phyloP scores from a whole-genome alignment of 169 alveolate species.

The Plasmodium cynomolgi region DNA sequence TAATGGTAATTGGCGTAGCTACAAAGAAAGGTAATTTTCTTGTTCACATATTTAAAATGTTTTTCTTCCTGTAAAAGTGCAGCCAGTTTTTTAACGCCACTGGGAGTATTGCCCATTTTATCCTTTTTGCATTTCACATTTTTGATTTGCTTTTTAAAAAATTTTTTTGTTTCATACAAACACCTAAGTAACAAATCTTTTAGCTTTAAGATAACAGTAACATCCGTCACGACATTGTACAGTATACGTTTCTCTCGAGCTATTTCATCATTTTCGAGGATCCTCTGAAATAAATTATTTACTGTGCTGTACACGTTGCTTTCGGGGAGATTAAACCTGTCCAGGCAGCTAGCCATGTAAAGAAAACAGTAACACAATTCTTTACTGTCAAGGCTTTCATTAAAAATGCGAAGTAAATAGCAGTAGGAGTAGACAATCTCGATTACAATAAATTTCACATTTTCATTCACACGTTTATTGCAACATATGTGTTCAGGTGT shows the following conservation, averaged over 20 bases:
- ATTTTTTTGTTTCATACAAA: constrained; percentile 46
- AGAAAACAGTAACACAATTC: constrained; percentile 43
- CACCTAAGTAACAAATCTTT: constrained; percentile 54
- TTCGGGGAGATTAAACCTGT: constrained; percentile 46
- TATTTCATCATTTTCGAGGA: constrained; percentile 60
- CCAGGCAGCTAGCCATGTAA: constrained; percentile 20
- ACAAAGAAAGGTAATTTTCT: constrained; percentile 51
- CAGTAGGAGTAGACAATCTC: constrained; percentile 59
- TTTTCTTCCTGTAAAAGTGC: constrained; percentile 38
- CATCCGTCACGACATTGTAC: constrained; percentile 62
- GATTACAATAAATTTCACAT: constrained; percentile 39
- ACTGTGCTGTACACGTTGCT: constrained; percentile 27
- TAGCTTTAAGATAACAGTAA: constrained; percentile 20
- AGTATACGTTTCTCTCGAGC: constrained; percentile 52
- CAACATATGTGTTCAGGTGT: constrained; percentile 72
- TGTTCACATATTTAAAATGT: constrained; percentile 34
- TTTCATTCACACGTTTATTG: constrained; percentile 7
- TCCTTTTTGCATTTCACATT: constrained; percentile 20
- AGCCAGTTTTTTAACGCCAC: not conserved
- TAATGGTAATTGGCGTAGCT: constrained; percentile 65
- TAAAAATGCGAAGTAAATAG: constrained; percentile 53
- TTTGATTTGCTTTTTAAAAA: constrained; percentile 46
- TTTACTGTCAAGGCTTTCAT: constrained; percentile 9
- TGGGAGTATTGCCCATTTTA: not conserved
- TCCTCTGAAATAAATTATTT: constrained; percentile 32